Conservation (phyloP, 208 protist species). For the Trypanosoma conorhini region DNA sequence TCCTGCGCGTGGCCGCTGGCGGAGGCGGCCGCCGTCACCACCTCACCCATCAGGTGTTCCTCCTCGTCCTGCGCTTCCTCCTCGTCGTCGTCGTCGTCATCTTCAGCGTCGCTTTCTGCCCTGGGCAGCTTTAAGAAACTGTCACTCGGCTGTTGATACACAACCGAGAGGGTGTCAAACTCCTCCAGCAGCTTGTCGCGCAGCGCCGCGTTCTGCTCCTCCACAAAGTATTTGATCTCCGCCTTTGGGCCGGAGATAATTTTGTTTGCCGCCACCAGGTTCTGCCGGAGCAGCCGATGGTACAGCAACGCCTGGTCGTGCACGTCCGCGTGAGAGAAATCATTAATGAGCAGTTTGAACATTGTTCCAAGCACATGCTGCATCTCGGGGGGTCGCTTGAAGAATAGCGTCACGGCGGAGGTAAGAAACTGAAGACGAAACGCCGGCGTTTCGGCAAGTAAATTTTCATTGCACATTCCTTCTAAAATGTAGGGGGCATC, state of each 20-base stretch:
- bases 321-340: conserved; percentile 86
- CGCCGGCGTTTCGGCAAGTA: conserved; percentile 39
- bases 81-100: conserved; percentile 25
- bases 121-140: conserved; percentile 30
- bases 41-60: neutral
- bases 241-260: conserved; percentile 56
- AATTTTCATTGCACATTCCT: conserved; percentile 44
- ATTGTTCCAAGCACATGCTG: conserved; percentile 82
- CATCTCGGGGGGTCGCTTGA: conserved; percentile 92
- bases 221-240: conserved; percentile 53
- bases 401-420: conserved; percentile 86
- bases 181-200: conserved; percentile 89
- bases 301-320: conserved; percentile 88
- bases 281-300: conserved; percentile 68
- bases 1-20: neutral
- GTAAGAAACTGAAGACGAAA: conserved; percentile 90
- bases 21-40: neutral
- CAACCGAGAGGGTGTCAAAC: conserved; percentile 88
- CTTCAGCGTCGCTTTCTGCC: conserved; percentile 13
- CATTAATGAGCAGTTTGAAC: conserved; percentile 70
- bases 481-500: conserved; percentile 94
- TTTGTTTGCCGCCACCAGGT: conserved; percentile 46
- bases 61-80: conserved; percentile 22
- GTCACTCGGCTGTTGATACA: conserved; percentile 68
- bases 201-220: conserved; percentile 62